Evolutionary conservation across 106 monocot genomes (phyloP).

Genomic region (Narthecium ossifragum): DNA sequence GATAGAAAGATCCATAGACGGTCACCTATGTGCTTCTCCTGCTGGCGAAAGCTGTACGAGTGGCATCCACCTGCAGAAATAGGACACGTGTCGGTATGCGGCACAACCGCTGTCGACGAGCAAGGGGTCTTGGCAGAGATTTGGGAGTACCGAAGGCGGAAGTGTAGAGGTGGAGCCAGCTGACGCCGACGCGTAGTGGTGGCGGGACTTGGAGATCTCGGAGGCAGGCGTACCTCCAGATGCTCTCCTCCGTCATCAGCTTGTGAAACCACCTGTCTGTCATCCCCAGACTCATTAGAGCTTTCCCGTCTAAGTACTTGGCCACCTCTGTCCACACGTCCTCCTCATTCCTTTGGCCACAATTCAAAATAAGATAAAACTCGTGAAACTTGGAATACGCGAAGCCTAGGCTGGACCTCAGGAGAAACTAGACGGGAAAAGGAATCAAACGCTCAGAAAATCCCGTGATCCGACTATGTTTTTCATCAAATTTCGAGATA

Average conservation of each 20-base stretch:
- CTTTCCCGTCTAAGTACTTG: constrained; percentile 53
- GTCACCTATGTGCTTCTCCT: constrained; percentile 71
- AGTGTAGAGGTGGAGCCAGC: constrained; percentile 62
- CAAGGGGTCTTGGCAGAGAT: neutral
- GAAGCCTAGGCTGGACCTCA: too few relatives aligned
- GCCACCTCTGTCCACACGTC: constrained; percentile 94
- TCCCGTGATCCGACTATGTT: too few relatives aligned
- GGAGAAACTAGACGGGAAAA: too few relatives aligned
- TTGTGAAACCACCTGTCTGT: constrained; percentile 72
- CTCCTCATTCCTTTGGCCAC: constrained; percentile 51
- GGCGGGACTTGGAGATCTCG: constrained; percentile 60
- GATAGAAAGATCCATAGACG: too few relatives aligned
- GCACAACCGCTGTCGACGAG: neutral
- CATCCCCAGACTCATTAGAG: constrained; percentile 42
- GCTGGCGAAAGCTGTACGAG: constrained; percentile 52
- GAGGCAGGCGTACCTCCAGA: constrained; percentile 82
- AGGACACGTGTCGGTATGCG: constrained; percentile 1
- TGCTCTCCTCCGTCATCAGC: constrained; percentile 58
- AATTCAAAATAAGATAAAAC: neutral
- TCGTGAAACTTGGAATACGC: too few relatives aligned
- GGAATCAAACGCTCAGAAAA: too few relatives aligned
- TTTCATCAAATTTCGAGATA: too few relatives aligned
- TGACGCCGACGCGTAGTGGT: constrained; percentile 17
- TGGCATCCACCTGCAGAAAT: constrained; percentile 48
- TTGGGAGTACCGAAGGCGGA: constrained; percentile 45